Conservation (phyloP, 805 yeast species). For the Metschnikowia vanudenii region DNA sequence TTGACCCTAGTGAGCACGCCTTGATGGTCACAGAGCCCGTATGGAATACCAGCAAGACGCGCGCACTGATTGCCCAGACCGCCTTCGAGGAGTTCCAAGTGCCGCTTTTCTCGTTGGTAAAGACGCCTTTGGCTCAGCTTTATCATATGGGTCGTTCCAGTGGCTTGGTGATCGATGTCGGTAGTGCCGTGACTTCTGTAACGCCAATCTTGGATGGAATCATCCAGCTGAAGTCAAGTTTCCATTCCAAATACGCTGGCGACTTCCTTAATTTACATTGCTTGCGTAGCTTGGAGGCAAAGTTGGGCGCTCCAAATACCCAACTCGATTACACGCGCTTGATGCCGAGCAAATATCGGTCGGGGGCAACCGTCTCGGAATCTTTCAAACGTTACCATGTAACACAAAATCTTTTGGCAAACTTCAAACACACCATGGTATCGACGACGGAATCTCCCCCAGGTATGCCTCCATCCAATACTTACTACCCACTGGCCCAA, state of each 20-base stretch:
- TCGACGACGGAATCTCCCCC: constrained; percentile 24
- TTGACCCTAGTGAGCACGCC: constrained; percentile 62
- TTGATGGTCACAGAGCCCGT: constrained; percentile 61
- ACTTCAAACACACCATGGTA: constrained; percentile 35
- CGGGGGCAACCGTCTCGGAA: constrained; percentile 13
- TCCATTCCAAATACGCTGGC: constrained; percentile 77
- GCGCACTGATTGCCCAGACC: constrained; percentile 57
- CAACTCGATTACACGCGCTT: constrained; percentile 18
- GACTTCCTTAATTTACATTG: constrained; percentile 74
- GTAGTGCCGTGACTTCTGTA: constrained; percentile 64
- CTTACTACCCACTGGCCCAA: constrained; percentile 25
- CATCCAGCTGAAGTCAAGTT: constrained; percentile 61
- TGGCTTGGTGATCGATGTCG: constrained; percentile 79
- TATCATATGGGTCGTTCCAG: constrained; percentile 77
- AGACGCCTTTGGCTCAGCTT: constrained; percentile 73
- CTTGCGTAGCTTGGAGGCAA: constrained; percentile 42
- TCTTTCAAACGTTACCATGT: constrained; percentile 40
- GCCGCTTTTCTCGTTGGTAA: constrained; percentile 73
- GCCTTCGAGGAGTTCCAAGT: constrained; percentile 74
- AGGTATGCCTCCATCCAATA: constrained; percentile 13
- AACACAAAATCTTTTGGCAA: constrained; percentile 34
- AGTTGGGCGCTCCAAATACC: constrained; percentile 22
- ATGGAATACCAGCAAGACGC: constrained; percentile 65
- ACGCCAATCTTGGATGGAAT: constrained; percentile 79
- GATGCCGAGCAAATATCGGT: constrained; percentile 12